Percentiles rank a stretch among this genome's conserved stretches.
Evolutionary conservation across 306 rosid genomes (phyloP).

Genomic region (Trichosanthes truncata): DNA sequence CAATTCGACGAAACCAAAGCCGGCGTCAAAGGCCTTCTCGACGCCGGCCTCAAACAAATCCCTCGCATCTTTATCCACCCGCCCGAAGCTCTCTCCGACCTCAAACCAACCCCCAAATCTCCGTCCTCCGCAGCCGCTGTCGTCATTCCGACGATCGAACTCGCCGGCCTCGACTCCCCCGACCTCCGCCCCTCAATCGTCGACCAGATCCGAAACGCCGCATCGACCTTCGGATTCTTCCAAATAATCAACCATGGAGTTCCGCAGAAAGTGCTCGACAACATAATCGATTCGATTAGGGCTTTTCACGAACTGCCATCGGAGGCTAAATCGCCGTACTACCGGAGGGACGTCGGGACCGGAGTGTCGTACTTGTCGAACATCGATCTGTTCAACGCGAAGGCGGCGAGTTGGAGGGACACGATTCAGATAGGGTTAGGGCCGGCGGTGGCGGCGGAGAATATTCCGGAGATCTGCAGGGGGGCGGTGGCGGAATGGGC

Average conservation of each 20-base stretch:
- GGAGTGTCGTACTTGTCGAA: conserved; percentile 31
- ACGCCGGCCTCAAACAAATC: conserved; percentile 22
- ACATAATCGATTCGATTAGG: not conserved
- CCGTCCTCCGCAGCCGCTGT: not conserved
- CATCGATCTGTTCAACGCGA: conserved; percentile 23
- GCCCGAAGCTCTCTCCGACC: conserved; percentile 11
- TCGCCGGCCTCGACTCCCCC: conserved; percentile 6
- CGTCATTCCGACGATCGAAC: conserved; percentile 25
- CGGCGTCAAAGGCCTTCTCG: conserved; percentile 32
- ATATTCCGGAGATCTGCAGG: conserved; percentile 49
- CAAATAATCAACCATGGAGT: conserved; percentile 38
- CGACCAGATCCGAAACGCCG: conserved; percentile 19
- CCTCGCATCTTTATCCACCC: conserved; percentile 32
- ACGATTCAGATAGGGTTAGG: conserved; percentile 39
- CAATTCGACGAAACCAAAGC: conserved; percentile 29
- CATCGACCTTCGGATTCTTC: conserved; percentile 31
- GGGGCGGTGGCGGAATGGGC: conserved; percentile 39
- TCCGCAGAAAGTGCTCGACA: conserved; percentile 7
- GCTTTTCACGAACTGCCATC: conserved; percentile 32
- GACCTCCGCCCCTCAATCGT: conserved; percentile 14
- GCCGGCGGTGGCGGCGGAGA: conserved; percentile 15
- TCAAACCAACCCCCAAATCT: not conserved
- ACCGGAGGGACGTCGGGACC: not conserved
- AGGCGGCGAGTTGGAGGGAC: conserved; percentile 81
- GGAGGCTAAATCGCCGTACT: conserved; percentile 12